phyloP scores from a whole-genome alignment of 1,284 basidiomycete species.

The Cutaneotrichosporon curvatum region DNA sequence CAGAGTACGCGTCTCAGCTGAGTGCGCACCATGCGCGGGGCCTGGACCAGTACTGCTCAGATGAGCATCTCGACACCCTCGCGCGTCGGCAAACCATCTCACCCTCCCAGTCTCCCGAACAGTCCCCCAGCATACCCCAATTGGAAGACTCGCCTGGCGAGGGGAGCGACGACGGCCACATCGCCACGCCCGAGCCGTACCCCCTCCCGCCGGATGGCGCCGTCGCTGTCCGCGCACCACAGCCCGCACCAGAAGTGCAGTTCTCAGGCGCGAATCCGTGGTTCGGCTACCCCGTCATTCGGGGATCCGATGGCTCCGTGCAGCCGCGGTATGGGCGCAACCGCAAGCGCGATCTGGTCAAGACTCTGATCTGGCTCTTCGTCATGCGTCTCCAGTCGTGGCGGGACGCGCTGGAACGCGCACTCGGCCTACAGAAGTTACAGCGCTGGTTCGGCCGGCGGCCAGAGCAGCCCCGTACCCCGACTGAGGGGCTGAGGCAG shows the following conservation, averaged over 20 bases:
- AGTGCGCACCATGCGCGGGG: conserved; percentile 36
- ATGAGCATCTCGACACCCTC: conserved; percentile 1
- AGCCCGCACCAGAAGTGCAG: conserved; percentile 4
- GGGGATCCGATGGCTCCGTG: conserved; percentile 23
- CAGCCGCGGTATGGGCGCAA: conserved; percentile 38
- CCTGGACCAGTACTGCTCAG: conserved; percentile 22
- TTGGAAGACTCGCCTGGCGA: no score
- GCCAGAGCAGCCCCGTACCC: not conserved
- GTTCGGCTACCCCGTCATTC: conserved; percentile 44
- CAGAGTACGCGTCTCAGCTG: conserved; percentile 33
- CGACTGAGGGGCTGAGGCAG: conserved; percentile 4
- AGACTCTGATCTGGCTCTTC: conserved; percentile 45
- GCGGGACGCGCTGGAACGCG: conserved; percentile 31
- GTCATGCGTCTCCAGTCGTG: conserved; percentile 38
- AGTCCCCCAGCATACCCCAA: no score
- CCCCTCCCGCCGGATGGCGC: not conserved
- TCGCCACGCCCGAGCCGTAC: no score
- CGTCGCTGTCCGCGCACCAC: not conserved
- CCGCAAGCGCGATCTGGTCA: conserved; percentile 44
- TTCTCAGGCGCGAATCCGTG: conserved; percentile 36
- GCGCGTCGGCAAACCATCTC: no score
- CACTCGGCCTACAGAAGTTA: conserved; percentile 22
- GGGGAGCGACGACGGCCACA: no score
- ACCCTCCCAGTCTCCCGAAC: no score
- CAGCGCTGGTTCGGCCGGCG: not conserved